These are phyloP conservation scores for Solanum dulcamara DNA, from an alignment of 257 asterid genomes.

Conservation along the genomic window DNA sequence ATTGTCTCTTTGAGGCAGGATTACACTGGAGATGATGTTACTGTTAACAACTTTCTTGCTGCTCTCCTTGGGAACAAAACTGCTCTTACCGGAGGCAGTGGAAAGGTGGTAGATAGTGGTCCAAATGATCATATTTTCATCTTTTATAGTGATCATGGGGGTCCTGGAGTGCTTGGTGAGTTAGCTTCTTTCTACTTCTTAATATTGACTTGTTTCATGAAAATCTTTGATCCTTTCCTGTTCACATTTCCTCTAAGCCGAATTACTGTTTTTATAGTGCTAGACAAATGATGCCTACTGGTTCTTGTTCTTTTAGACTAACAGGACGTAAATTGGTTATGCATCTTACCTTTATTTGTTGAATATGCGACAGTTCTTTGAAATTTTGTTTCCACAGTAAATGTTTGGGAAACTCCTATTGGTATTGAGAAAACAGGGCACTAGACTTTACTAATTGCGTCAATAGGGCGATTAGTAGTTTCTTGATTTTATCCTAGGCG, in stretches of 20 bases:
- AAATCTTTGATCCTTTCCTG: background rate
- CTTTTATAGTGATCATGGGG: constrained; percentile 90
- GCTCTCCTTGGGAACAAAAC: constrained; percentile 74
- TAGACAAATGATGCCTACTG: background rate
- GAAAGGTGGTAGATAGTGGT: constrained; percentile 88
- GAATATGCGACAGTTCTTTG: background rate
- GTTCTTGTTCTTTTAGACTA: background rate
- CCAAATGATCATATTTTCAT: constrained; percentile 84
- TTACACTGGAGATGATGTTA: constrained; percentile 69
- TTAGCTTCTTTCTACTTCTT: background rate
- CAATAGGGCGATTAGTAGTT: background rate
- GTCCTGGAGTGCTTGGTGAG: constrained; percentile 94
- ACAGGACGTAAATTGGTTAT: background rate
- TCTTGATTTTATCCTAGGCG: background rate
- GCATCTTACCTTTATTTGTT: background rate
- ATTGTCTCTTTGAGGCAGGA: constrained; percentile 47
- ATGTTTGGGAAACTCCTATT: background rate
- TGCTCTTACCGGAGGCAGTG: constrained; percentile 82
- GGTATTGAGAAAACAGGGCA: background rate
- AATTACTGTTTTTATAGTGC: background rate
- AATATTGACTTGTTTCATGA: background rate
- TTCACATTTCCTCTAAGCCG: background rate
- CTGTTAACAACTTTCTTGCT: constrained; percentile 57
- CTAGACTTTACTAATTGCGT: background rate
- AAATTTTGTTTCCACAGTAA: background rate